Percentiles rank a stretch among this genome's conserved stretches.
Evolutionary conservation across 768 basidiomycete genomes (phyloP).

Genomic region (Russula sp.): DNA sequence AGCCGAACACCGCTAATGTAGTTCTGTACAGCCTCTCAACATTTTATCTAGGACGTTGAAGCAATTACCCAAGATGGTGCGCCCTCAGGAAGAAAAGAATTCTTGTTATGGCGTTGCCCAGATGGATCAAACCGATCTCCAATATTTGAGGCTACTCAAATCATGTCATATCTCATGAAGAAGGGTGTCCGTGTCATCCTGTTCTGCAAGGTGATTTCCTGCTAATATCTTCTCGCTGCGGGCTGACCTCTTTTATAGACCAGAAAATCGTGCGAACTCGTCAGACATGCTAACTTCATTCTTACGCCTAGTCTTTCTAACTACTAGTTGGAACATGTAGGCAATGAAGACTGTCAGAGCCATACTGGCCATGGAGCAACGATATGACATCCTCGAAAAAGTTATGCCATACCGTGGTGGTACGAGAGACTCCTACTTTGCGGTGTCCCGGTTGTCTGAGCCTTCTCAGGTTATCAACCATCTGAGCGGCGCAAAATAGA

Average conservation of each 20-base stretch:
- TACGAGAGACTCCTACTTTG: conserved; percentile 29
- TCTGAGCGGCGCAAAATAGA: conserved; percentile 83
- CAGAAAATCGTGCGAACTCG: conserved; percentile 76
- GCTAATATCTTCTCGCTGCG: background rate
- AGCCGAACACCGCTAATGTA: background rate
- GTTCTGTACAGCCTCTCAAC: background rate
- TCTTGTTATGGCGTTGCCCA: conserved; percentile 71
- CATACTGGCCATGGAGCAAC: conserved; percentile 67
- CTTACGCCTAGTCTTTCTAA: background rate
- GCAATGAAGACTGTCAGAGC: conserved; percentile 73
- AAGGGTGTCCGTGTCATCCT: conserved; percentile 74
- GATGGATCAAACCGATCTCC: conserved; percentile 51
- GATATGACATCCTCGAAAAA: conserved; percentile 65
- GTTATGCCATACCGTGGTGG: conserved; percentile 85
- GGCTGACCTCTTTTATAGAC: conserved; percentile 40
- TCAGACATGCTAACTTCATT: conserved; percentile 30
- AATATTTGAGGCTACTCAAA: conserved; percentile 57
- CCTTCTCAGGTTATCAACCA: conserved; percentile 1
- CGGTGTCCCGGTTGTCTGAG: background rate
- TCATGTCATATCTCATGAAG: conserved; percentile 81
- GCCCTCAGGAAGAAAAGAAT: conserved; percentile 75
- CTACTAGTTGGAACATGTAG: conserved; percentile 32
- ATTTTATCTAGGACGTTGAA: conserved; percentile 43
- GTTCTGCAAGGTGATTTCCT: conserved; percentile 68
- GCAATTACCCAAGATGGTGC: conserved; percentile 77